Evolutionary conservation across 169 alveolate genomes (phyloP).

Genomic region (Theileria orientalis): DNA sequence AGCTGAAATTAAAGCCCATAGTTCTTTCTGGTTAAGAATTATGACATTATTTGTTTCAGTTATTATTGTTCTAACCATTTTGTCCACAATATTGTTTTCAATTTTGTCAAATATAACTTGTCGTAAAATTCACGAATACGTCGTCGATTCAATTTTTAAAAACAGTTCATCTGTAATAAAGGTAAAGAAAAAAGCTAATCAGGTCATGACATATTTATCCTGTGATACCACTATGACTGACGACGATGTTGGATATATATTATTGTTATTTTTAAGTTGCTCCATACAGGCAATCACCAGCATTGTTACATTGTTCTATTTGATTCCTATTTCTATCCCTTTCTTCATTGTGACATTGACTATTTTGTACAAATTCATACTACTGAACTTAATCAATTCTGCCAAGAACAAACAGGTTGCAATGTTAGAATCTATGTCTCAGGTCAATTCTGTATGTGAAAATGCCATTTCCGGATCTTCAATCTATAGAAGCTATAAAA

Average conservation of each 20-base stretch:
- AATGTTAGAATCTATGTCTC: conserved; percentile 20
- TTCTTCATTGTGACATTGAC: neutral
- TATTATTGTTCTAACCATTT: neutral
- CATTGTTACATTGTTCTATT: neutral
- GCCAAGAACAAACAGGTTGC: conserved; percentile 21
- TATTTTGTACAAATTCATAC: neutral
- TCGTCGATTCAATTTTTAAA: too few species aligned
- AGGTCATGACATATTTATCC: conserved; percentile 21
- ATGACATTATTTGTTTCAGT: neutral
- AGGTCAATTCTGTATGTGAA: conserved; percentile 32
- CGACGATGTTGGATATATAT: conserved; percentile 23
- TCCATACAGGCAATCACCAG: neutral
- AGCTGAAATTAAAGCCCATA: neutral
- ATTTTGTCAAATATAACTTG: conserved; percentile 4
- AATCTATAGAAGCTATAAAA: conserved; percentile 44
- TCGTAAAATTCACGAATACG: conserved; percentile 24
- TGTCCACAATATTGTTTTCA: neutral
- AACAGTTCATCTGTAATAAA: too few species aligned
- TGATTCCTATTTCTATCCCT: too few species aligned
- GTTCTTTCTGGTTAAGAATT: neutral
- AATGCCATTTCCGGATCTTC: conserved; percentile 46
- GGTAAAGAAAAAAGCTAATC: conserved; percentile 1
- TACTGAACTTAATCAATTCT: neutral
- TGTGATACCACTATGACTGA: conserved; percentile 36
- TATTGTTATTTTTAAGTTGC: neutral